phyloP scores from a whole-genome alignment of 1,284 basidiomycete genomes.

The Puccinia novopanici region DNA sequence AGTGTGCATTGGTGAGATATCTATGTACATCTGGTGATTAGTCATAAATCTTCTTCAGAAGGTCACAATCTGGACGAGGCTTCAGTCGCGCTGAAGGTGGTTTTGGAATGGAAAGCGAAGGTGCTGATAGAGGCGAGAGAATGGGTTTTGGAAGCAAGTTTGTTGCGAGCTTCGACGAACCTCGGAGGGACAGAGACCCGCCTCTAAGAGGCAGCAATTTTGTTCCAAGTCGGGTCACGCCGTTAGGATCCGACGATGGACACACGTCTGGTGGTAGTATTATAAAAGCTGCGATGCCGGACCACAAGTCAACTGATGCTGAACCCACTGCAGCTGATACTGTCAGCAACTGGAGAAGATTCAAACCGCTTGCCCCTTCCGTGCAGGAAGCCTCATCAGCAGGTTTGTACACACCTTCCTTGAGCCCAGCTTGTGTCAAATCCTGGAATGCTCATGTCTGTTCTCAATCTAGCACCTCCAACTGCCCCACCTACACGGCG shows the following conservation, averaged over 20 bases:
- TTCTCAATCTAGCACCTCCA: conserved; percentile 1
- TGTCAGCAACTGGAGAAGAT: conserved; percentile 44
- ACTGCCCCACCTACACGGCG: conserved; percentile 32
- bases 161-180: conserved; percentile 35
- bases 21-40: conserved; percentile 23
- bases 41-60: no score
- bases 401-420: background rate
- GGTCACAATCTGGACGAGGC: conserved; percentile 32
- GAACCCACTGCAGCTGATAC: conserved; percentile 29
- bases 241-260: conserved; percentile 41
- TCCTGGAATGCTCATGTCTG: background rate
- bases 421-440: background rate
- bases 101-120: conserved; percentile 31
- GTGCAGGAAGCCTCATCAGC: conserved; percentile 19
- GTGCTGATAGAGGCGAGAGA: conserved; percentile 33
- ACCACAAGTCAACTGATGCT: conserved; percentile 24
- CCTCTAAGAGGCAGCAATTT: conserved; percentile 36
- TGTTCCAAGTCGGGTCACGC: conserved; percentile 26
- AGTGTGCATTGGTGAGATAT: conserved; percentile 53
- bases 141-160: conserved; percentile 47
- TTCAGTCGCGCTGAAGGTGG: conserved; percentile 29
- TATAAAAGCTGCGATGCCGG: conserved; percentile 4
- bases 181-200: conserved; percentile 40
- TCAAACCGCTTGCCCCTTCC: conserved; percentile 7
- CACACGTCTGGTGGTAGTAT: conserved; percentile 37